phyloP scores from a whole-genome alignment of 345 rosid species.

The Euphorbia peplus region DNA sequence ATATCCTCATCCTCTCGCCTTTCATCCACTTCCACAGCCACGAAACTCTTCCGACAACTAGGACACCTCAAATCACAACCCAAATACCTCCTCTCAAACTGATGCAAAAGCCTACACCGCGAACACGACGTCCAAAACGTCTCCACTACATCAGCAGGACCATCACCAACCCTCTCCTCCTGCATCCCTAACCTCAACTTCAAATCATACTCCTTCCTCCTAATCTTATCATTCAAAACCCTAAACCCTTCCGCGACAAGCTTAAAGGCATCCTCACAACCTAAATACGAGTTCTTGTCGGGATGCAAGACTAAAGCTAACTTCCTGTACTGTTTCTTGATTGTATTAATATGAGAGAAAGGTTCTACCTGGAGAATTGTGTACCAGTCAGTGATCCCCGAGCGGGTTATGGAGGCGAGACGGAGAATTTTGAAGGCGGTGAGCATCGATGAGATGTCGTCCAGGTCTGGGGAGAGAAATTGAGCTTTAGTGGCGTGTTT shows the following conservation, averaged over 20 bases:
- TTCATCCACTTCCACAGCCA: constrained; percentile 58
- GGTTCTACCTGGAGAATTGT: constrained; percentile 80
- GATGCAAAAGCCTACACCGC: constrained; percentile 60
- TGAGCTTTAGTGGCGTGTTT: constrained; percentile 63
- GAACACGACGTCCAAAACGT: constrained; percentile 69
- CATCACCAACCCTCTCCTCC: constrained; percentile 44
- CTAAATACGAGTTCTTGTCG: constrained; percentile 60
- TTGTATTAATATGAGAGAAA: constrained; percentile 58
- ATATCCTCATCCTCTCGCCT: constrained; percentile 23
- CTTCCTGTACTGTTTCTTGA: constrained; percentile 69
- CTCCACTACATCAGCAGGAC: constrained; percentile 23
- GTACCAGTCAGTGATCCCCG: constrained; percentile 56
- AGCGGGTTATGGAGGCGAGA: constrained; percentile 28
- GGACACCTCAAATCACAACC: constrained; percentile 73
- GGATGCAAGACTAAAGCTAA: constrained; percentile 75
- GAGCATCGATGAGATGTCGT: constrained; percentile 62
- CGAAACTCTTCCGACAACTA: constrained; percentile 63
- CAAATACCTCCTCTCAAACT: constrained; percentile 72
- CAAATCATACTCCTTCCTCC: constrained; percentile 74
- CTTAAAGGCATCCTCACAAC: constrained; percentile 87
- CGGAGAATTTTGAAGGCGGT: constrained; percentile 60
- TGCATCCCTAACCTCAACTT: constrained; percentile 68
- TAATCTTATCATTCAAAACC: constrained; percentile 58
- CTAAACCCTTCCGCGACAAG: constrained; percentile 72
- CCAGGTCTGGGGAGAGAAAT: constrained; percentile 46